Evolutionary conservation across 352 stramenopile genomes (phyloP), one percentile per base, ranked within the genome.

Genomic region (Phytopythium delawarense): DNA sequence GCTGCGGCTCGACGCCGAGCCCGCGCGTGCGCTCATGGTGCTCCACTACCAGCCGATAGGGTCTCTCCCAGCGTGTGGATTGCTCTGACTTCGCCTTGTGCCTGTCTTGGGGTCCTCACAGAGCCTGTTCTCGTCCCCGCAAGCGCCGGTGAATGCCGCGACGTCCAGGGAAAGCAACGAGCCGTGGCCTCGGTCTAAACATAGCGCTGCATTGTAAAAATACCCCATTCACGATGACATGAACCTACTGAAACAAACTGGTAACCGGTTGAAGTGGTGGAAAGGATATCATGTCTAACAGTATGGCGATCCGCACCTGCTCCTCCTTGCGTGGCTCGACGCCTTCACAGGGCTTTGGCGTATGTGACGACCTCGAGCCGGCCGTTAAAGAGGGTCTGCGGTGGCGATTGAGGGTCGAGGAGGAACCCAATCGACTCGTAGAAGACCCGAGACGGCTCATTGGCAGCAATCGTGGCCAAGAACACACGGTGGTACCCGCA

Each of bases 1-100:
- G 59, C 56, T 56, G 20, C 66, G 56, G 59, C 70, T 80, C 51
- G 69, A 59, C 23, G 66, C 70, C 16, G 72, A 78, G 37, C 69
- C 35, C 20, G 67, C 62, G 30, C 70, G 62, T n/a, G 64, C 64
- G 50, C 72, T 78, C 50, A 68, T 67, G 40, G 42, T 74, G 56
- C 39, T 39, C 15, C 20, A 30, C 6, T 40, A n/a, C 23, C 20
- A 30, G n/a, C 18, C 20, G 8, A 11, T 30, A 11, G 48, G 23
- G 21, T 35, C 28, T 35, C 20, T 53, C 34, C 34, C 34, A 39
- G 34, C 11, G 34, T 39, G 7, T 39, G 34, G 34, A 39, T 4
- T 39, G 42, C 42, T 48, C 8, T n/a, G 13, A 8, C 16, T 25
- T 7, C 20, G 20, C 8, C 4, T n/a, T 48, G 18, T 4, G 42